phyloP scores from a whole-genome alignment of 2,329 filamentous ascomycete species.

The Exophiala spinifera region DNA sequence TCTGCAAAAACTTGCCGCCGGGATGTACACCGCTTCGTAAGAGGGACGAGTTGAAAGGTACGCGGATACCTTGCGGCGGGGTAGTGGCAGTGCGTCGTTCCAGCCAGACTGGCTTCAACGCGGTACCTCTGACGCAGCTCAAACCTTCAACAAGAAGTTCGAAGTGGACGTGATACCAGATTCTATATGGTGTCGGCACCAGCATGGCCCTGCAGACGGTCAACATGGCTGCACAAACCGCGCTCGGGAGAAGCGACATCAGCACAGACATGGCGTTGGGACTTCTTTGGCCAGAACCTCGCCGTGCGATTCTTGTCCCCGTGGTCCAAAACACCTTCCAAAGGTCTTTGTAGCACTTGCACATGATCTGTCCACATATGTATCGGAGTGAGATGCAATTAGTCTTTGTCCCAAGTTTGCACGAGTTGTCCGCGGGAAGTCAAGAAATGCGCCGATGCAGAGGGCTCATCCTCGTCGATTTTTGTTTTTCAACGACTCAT shows the following conservation, averaged over 20 bases:
- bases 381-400: too few relatives aligned
- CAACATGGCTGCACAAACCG: constrained; percentile 26
- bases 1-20: constrained; percentile 95
- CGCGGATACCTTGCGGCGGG: constrained; percentile 93
- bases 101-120: constrained; percentile 76
- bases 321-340: constrained; percentile 20
- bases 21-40: constrained; percentile 96
- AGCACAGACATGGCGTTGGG: constrained; percentile 17
- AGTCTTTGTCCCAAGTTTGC: too few relatives aligned
- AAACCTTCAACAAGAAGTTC: background rate
- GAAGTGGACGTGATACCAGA: constrained; percentile 34
- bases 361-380: too few relatives aligned
- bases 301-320: constrained; percentile 20
- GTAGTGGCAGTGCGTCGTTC: constrained; percentile 96
- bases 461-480: background rate
- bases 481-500: too few relatives aligned
- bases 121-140: constrained; percentile 26
- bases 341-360: too few relatives aligned
- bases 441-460: background rate
- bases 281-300: constrained; percentile 17
- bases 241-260: constrained; percentile 26
- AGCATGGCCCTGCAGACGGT: constrained; percentile 28
- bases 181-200: constrained; percentile 33
- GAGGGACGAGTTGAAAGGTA: constrained; percentile 97
- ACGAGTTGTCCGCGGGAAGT: background rate